A percentile compares a stretch with the other conserved stretches of the same genome.
Evolutionary conservation across 225 moss, liverwort and hornwort genomes (phyloP).

Genomic region (Marchantia polymorpha): DNA sequence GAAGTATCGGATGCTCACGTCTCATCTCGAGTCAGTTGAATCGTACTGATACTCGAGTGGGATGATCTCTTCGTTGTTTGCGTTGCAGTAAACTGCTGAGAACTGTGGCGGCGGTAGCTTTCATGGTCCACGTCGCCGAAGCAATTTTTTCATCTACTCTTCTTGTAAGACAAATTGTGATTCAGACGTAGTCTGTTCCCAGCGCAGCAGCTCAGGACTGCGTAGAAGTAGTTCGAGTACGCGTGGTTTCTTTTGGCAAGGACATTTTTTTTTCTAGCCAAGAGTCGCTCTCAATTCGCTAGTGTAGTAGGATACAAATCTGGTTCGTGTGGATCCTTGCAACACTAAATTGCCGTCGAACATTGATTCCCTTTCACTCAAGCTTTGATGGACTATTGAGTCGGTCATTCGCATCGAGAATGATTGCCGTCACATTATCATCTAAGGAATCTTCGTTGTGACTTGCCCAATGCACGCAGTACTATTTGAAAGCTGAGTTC

Average conservation of each 20-base stretch:
- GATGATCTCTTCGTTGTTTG: too few species aligned
- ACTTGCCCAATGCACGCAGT: not conserved
- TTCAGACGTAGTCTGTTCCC: too few species aligned
- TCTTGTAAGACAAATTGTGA: not conserved
- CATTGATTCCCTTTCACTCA: too few species aligned
- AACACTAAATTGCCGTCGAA: too few species aligned
- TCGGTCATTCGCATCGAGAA: not conserved
- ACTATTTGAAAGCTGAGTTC: constrained; percentile 18
- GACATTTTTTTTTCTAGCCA: too few species aligned
- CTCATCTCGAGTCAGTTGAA: not conserved
- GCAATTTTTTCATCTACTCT: not conserved
- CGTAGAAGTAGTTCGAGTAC: too few species aligned
- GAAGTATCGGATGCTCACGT: not conserved
- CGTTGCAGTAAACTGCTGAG: constrained; percentile 8
- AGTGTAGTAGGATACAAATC: too few species aligned
- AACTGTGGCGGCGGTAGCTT: constrained; percentile 5
- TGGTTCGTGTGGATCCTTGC: too few species aligned
- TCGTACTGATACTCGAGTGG: not conserved
- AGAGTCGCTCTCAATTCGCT: too few species aligned
- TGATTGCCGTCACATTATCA: too few species aligned
- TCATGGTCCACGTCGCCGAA: constrained; percentile 13
- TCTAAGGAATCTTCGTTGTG: not conserved
- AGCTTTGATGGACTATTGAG: not conserved
- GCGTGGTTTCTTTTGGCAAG: too few species aligned
- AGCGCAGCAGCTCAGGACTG: not conserved